Evolutionary conservation across 169 alveolate genomes (phyloP).

Genomic region (Plasmodium knowlesi): DNA sequence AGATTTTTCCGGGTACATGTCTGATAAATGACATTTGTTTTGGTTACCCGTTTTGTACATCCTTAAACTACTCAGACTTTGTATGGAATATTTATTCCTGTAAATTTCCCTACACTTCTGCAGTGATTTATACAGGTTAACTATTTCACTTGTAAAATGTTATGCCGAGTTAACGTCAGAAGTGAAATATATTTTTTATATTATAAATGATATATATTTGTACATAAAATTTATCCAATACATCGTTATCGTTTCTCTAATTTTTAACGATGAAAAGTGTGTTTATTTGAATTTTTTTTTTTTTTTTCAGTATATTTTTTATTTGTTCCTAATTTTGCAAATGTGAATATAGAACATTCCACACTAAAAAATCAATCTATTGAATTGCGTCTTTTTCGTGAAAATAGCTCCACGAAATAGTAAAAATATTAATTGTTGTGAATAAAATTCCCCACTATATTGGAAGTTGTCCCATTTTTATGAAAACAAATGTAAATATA

Average conservation of each 20-base stretch:
- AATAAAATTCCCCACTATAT: background rate
- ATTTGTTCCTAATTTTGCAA: background rate
- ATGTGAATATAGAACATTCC: background rate
- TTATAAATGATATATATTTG: conserved; percentile 8
- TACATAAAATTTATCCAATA: background rate
- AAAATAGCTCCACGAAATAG: background rate
- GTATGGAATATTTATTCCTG: background rate
- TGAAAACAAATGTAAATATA: background rate
- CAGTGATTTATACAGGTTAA: background rate
- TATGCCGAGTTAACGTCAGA: background rate
- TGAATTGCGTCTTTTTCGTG: background rate
- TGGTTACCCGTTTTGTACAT: background rate
- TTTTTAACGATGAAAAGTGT: background rate
- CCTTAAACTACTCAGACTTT: background rate
- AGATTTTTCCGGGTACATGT: conserved; percentile 9
- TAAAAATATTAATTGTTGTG: background rate
- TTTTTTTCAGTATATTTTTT: conserved; percentile 3
- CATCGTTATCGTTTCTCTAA: background rate
- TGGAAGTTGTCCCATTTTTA: background rate
- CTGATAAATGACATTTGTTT: conserved; percentile 7
- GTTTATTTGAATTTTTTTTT: conserved; percentile 21
- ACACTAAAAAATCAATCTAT: background rate
- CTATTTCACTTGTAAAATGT: background rate
- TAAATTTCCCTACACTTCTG: background rate
- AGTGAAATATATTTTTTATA: background rate